Evolutionary conservation across 768 basidiomycete species (phyloP).

Genomic region (Baorangia bicolor): DNA sequence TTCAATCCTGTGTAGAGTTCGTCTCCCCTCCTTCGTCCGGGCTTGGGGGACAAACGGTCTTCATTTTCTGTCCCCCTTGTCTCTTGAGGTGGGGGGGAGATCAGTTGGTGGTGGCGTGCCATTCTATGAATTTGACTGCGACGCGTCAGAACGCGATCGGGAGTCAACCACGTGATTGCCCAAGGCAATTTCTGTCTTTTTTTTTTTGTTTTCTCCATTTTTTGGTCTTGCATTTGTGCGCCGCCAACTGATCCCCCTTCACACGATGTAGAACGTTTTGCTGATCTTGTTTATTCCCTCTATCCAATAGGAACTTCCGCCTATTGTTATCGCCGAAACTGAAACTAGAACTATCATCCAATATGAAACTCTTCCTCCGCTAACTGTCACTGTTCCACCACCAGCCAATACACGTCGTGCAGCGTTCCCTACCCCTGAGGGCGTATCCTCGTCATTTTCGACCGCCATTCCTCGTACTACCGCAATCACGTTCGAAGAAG

Average conservation of each 20-base stretch:
- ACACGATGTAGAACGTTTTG: conserved; percentile 26
- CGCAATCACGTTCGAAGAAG: conserved; percentile 65
- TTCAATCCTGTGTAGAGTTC: conserved; percentile 63
- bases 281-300: conserved; percentile 34
- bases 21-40: conserved; percentile 87
- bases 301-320: conserved; percentile 41
- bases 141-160: conserved; percentile 32
- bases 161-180: conserved; percentile 26
- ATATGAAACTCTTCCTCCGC: conserved; percentile 46
- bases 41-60: conserved; percentile 85
- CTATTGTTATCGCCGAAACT: conserved; percentile 45
- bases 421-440: conserved; percentile 69
- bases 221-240: conserved; percentile 22
- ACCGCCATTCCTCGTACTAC: conserved; percentile 74
- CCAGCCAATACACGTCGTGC: conserved; percentile 79
- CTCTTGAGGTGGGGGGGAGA: conserved; percentile 40
- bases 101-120: conserved; percentile 33
- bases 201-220: not conserved
- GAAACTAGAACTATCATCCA: conserved; percentile 65
- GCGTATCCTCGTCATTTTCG: conserved; percentile 52
- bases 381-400: conserved; percentile 69
- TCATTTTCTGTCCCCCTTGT: conserved; percentile 71
- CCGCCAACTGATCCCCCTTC: conserved; percentile 40
- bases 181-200: conserved; percentile 36
- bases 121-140: conserved; percentile 26